A percentile compares a stretch with the other conserved stretches of the same genome.
Evolutionary conservation across 495 filamentous ascomycete genomes (phyloP).

Genomic region (Hyaloscypha variabilis): DNA sequence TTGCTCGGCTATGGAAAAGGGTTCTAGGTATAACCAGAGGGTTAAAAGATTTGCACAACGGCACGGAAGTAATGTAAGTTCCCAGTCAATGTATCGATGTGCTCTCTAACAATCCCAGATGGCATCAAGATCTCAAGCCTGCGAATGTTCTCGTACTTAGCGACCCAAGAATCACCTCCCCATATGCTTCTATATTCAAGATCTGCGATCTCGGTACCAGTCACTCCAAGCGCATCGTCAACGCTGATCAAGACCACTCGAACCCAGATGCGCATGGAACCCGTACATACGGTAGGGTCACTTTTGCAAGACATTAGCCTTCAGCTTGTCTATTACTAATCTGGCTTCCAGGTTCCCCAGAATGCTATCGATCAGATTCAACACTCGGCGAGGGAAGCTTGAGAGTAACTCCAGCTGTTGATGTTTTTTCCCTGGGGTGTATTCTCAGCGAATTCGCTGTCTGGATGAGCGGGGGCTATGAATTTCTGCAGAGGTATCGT

Average conservation of each 20-base stretch:
- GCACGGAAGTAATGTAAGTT: slow-evolving; percentile 11
- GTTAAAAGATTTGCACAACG: slow-evolving; percentile 28
- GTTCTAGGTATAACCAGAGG: slow-evolving; percentile 36
- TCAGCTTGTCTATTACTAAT: slow-evolving; percentile 11
- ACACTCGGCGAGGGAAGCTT: slow-evolving; percentile 11
- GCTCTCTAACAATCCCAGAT: slow-evolving; percentile 8
- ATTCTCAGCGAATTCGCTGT: slow-evolving; percentile 44
- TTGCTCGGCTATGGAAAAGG: slow-evolving; percentile 41
- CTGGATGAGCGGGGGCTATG: slow-evolving; percentile 38
- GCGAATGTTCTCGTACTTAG: slow-evolving; percentile 42
- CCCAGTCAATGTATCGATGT: neutral
- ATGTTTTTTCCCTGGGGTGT: slow-evolving; percentile 33
- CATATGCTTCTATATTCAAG: slow-evolving; percentile 36
- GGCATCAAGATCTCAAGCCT: slow-evolving; percentile 45
- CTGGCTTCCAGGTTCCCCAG: slow-evolving; percentile 36
- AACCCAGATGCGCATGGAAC: slow-evolving; percentile 37
- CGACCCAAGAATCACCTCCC: slow-evolving; percentile 17
- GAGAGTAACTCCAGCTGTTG: slow-evolving; percentile 28
- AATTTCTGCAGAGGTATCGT: slow-evolving; percentile 36
- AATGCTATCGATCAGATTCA: slow-evolving; percentile 37
- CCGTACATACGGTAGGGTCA: slow-evolving; percentile 36
- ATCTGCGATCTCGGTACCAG: too few species aligned
- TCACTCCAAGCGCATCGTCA: slow-evolving; percentile 2
- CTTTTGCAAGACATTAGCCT: slow-evolving; percentile 12
- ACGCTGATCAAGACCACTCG: slow-evolving; percentile 23